Evolutionary conservation across 352 stramenopile species (phyloP), one percentile per base, ranked within the genome.

Genomic region (Halophytophthora polymorphica): DNA sequence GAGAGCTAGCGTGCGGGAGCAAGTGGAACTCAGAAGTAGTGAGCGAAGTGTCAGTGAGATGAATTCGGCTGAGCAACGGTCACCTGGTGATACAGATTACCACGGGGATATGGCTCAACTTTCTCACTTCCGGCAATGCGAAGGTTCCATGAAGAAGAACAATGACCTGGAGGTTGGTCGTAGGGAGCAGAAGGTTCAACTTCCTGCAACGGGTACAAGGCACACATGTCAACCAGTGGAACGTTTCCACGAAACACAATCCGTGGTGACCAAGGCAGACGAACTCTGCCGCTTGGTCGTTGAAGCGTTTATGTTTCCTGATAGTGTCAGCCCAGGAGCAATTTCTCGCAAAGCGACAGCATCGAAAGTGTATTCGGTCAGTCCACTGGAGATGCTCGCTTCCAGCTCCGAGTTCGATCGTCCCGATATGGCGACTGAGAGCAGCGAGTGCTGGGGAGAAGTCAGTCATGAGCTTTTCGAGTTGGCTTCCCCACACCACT

Each of bases 251-350:
- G 44, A 67, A 37, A 55, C 58, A n/a, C 55, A 72, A 35, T 45
- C 71, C 23, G 56, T 44, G 10, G 54, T 68, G 6, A 54, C 53
- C 17, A 22, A 41, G 25, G 47, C 60, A 6, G 69, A 82, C 23
- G 63, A 67, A 13, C 61, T 82, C 22, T 82, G 66, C 42, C 65
- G 65, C n/a, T 74, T 66, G 1, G 56, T 82, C 28, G 56, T 82
- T 2, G 53, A 64, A 14, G 56, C 72, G 10, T 82, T 82, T 22
- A 50, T 82, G 23, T 73, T 64, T 42, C 39, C 54, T 17, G 10
- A 31, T 6, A 18, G 31, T 5, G 21, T 25, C 2, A 18, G 46
- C 4, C 18, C 50, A 17, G 2, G 41, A 14, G 33, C 35, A n/a
- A 38, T 38, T 38, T 10, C 15, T 38, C 33, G 11, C 15, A 14